Evolutionary conservation across 768 basidiomycete species (phyloP).

Genomic region (Kondoa malvinella): DNA sequence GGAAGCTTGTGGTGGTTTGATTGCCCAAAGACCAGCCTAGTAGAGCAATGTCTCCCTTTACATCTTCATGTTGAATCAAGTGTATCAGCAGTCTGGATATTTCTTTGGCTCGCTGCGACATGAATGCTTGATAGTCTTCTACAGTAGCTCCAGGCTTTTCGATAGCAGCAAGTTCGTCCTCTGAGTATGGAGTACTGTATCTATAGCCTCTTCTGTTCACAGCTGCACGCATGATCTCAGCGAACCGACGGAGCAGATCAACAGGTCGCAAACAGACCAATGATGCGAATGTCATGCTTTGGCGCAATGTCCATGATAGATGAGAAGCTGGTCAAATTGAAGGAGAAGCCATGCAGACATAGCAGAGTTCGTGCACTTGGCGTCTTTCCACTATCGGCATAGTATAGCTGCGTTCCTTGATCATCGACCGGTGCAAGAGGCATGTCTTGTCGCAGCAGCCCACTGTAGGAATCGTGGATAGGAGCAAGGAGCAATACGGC

Average conservation of each 20-base stretch:
- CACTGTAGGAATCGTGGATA: background rate
- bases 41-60: background rate
- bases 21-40: background rate
- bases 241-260: too few species aligned
- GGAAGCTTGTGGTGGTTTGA: background rate
- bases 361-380: background rate
- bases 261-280: too few species aligned
- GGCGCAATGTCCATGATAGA: background rate
- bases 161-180: background rate
- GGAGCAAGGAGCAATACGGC: background rate
- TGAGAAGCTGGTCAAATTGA: background rate
- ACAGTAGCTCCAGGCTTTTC: background rate
- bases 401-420: background rate
- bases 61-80: background rate
- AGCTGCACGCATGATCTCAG: too few species aligned
- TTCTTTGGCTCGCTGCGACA: background rate
- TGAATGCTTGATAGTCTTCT: background rate
- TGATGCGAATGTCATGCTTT: background rate
- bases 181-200: background rate
- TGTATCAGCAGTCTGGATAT: background rate
- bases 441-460: background rate
- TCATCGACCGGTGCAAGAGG: background rate
- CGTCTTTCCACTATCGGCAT: background rate
- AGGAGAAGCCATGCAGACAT: background rate
- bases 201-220: background rate